Conservation (phyloP, 305 asterid genomes). For the Fraxinus velutina region DNA sequence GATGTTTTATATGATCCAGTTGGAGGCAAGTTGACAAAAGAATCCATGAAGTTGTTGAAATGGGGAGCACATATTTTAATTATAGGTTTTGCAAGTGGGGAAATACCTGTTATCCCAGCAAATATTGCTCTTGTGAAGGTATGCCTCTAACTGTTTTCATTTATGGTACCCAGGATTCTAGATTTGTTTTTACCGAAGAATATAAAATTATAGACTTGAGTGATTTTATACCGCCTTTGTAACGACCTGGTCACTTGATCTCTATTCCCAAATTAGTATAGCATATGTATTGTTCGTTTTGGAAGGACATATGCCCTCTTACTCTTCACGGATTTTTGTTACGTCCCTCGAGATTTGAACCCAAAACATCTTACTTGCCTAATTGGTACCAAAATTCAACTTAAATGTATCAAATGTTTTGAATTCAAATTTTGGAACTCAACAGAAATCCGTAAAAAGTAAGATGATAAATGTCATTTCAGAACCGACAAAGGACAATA, state of each 20-base stretch:
- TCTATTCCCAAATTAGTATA: neutral
- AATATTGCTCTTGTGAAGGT: constrained; percentile 97
- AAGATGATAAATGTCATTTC: neutral
- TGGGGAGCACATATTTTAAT: constrained; percentile 96
- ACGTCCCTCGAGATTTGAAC: neutral
- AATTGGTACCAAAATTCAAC: neutral
- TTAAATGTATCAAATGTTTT: neutral
- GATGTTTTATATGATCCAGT: constrained; percentile 97
- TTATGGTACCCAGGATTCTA: neutral
- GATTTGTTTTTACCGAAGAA: neutral
- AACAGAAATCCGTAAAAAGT: too few relatives aligned
- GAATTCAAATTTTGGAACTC: neutral
- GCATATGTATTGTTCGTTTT: neutral
- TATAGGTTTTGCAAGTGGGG: constrained; percentile 98
- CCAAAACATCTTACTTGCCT: neutral
- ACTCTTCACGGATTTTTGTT: neutral
- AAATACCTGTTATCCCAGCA: constrained; percentile 76
- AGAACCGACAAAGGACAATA: too few relatives aligned
- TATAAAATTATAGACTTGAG: neutral
- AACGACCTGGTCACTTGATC: neutral
- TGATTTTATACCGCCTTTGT: neutral
- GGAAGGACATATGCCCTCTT: neutral
- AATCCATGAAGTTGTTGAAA: constrained; percentile 64
- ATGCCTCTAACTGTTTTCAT: constrained; percentile 8
- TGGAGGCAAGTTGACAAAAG: constrained; percentile 88